A percentile compares a stretch with the other conserved stretches of the same genome.
phyloP scores from a whole-genome alignment of 768 basidiomycete species.

The Lactarius sp. region DNA sequence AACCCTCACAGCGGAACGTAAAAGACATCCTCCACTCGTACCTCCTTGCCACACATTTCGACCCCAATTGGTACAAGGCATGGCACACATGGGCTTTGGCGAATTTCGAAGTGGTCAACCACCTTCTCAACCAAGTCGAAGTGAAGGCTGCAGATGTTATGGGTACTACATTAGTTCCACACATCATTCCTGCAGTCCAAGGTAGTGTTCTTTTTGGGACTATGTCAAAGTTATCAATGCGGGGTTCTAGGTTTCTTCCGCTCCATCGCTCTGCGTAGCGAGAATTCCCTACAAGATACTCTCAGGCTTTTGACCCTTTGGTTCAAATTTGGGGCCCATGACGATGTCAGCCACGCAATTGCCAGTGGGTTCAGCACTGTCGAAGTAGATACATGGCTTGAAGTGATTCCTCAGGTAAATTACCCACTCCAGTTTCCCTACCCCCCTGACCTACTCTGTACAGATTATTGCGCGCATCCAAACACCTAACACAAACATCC shows the following conservation, averaged over 20 bases:
- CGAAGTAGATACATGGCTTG: conserved; percentile 96
- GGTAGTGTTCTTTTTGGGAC: conserved; percentile 40
- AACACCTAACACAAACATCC: conserved; percentile 82
- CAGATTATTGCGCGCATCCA: conserved; percentile 98
- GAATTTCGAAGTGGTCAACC: conserved; percentile 88
- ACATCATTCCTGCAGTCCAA: conserved; percentile 91
- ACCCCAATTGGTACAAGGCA: conserved; percentile 97
- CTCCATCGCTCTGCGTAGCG: conserved; percentile 84
- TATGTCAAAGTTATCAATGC: conserved; percentile 10
- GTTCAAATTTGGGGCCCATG: conserved; percentile 95
- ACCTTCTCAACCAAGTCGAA: conserved; percentile 65
- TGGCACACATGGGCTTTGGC: conserved; percentile 99
- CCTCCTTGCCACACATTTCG: conserved; percentile 81
- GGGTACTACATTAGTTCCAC: conserved; percentile 61
- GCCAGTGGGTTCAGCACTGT: conserved; percentile 80
- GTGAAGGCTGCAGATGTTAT: conserved; percentile 53
- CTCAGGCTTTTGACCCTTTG: conserved; percentile 89
- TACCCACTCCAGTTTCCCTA: background rate
- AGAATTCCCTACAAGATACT: conserved; percentile 92
- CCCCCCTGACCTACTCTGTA: conserved; percentile 4
- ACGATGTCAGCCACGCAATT: conserved; percentile 88
- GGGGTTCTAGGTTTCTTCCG: conserved; percentile 76
- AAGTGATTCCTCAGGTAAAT: conserved; percentile 93
- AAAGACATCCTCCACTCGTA: conserved; percentile 83
- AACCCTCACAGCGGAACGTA: conserved; percentile 58